A percentile compares a stretch with the other conserved stretches of the same genome.
phyloP scores from a whole-genome alignment of 2,329 filamentous ascomycete genomes.

The Fusarium irregulare region DNA sequence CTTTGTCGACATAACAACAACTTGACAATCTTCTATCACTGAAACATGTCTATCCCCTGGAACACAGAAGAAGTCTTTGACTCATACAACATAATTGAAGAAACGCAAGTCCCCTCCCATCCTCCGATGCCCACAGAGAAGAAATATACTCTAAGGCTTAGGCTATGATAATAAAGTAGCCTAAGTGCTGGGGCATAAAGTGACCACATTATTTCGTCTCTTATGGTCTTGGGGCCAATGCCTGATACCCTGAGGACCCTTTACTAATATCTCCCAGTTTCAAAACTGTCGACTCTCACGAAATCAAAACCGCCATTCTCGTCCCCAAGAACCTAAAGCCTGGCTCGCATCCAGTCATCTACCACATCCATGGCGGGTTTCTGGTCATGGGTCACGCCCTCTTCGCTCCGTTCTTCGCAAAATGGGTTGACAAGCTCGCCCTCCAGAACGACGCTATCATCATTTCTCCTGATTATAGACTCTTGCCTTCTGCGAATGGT shows the following conservation, averaged over 20 bases:
- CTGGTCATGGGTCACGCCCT: slow-evolving; percentile 38
- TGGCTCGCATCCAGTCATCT: slow-evolving; percentile 37
- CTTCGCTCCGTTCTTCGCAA: slow-evolving; percentile 42
- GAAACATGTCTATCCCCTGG: slow-evolving; percentile 34
- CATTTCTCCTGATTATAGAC: slow-evolving; percentile 43
- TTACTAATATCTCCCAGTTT: slow-evolving; percentile 11
- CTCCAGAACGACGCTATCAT: slow-evolving; percentile 42
- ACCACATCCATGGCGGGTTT: slow-evolving; percentile 46
- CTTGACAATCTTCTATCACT: too few relatives aligned
- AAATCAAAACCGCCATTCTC: slow-evolving; percentile 40
- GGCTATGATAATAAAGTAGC: too few relatives aligned
- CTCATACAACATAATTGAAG: slow-evolving; percentile 33
- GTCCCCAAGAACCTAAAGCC: slow-evolving; percentile 43
- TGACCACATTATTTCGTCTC: too few relatives aligned
- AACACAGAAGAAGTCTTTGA: slow-evolving; percentile 36
- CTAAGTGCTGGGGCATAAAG: too few relatives aligned
- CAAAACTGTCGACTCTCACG: slow-evolving; percentile 33
- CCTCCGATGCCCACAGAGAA: too few relatives aligned
- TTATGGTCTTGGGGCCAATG: too few relatives aligned
- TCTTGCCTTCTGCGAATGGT: slow-evolving; percentile 42
- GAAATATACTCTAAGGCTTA: too few relatives aligned
- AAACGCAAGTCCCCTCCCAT: slow-evolving; percentile 14
- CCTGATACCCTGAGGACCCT: too few relatives aligned
- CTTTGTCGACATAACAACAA: too few relatives aligned
- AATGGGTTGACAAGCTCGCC: slow-evolving; percentile 39